Evolutionary conservation across 1,139 yeast genomes (phyloP), one percentile per base, ranked within the genome.

Genomic region (Protomyces gravidus): DNA sequence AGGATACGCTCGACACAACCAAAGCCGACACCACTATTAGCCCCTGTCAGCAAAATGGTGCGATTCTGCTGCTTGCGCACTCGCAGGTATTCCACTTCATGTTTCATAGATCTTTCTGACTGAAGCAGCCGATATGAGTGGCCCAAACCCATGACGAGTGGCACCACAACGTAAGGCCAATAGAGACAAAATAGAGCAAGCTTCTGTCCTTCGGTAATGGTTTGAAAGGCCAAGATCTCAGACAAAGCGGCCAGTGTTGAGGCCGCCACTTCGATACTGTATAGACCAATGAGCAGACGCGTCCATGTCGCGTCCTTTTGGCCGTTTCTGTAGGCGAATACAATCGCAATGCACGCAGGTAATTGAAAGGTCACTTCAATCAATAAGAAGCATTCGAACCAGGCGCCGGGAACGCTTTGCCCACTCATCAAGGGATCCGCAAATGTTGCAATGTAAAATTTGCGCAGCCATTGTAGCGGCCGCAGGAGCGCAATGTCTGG

Each of bases 1-100:
- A 81, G 71, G 56, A 92, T 74, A 56, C 97, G 77, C 68, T 85
- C 83, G 9, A 94, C 96, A 46, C 89, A 85, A 67, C 88, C 86
- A 65, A 86, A 76, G 2, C 98, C 98, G 21, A 92, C 79, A 69
- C 86, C 88, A 66, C 95, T 85, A 30, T 55, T 55, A 4, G 55
- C 59, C 15, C 59, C 59, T 9, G 59, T 55, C 23, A 55, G 26
- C 33, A 55, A n/a, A 2, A 53, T 46, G 33, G 47, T 26, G 36
- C 42, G n/a, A 27, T 13, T 19, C 27, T 9, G 51, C 33, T 39
- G 17, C 48, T 17, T 11, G 5, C 50, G 42, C 9, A 27, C 30
- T 15, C 57, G 50, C 9, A 53, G 33, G 40, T 53, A 53, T 9
- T 9, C 15, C 36, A 53, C 21, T 30, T 53, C 58, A 19, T 36